Evolutionary conservation across 1,139 yeast genomes (phyloP), one percentile per base, ranked within the genome.

Genomic region (Arxiozyma bovina): DNA sequence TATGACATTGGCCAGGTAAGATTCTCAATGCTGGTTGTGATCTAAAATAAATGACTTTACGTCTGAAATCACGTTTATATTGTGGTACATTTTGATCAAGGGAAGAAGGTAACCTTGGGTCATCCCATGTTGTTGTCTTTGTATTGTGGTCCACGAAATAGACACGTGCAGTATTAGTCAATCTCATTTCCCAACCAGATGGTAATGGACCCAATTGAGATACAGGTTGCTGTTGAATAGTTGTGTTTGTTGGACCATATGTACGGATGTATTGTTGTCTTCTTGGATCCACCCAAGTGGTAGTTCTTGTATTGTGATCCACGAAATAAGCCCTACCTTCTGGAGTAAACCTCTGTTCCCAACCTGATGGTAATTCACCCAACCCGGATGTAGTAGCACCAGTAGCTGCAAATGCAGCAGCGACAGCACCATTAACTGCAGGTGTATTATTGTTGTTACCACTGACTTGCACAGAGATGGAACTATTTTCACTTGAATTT

Each of bases 221-320:
- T n/a, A 93, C 96, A 40, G 99, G 96, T 74, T 93, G 99, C 65
- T 94, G 98, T 73, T 90, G 96, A 61, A 91, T 88, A 17, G 96
- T 89, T 60, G 85, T 83, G 58, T 75, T 77, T 41, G 76, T 74
- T 64, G 88, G 89, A 42, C 96, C 96, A 71, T 87, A 90, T 60
- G 96, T 90, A 70, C 98, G 87, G 63, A 93, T 94, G 71, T 90
- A 93, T 75, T 93, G 99, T 73, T 93, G 99, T 73, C 99, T 84
- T 73, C 99, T 82, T 60, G 99, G 99, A 71, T 93, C 99, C 53
- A 93, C 99, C 99, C 99, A 93, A 4, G 99, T 94, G 5, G 99
- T 93, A 0, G 99, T 93, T 71, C 99, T 82, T 20, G 99, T 93
- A 71, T 93, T 93, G 74, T 93, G 99, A 71, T 93, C 99, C 54